phyloP scores from a whole-genome alignment of 768 basidiomycete species.

The Boletus barrowsii region DNA sequence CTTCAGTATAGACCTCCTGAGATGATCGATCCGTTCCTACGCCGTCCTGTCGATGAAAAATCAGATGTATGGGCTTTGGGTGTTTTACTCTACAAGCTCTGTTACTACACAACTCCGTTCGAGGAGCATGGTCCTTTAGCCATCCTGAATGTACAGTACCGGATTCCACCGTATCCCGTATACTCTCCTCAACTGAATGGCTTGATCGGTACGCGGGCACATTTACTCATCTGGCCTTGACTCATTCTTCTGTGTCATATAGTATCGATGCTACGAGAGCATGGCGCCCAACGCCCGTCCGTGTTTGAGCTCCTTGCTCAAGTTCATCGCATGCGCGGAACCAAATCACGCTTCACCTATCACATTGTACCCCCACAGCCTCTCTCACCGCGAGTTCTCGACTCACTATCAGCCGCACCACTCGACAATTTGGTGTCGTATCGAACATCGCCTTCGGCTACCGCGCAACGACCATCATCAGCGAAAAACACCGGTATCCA shows the following conservation, averaged over 20 bases:
- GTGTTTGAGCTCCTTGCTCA: slow-evolving; percentile 82
- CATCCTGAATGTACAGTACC: slow-evolving; percentile 95
- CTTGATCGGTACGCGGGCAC: slow-evolving; percentile 64
- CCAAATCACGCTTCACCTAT: slow-evolving; percentile 78
- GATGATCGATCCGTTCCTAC: slow-evolving; percentile 89
- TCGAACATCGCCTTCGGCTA: slow-evolving; percentile 25
- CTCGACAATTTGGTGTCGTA: slow-evolving; percentile 41
- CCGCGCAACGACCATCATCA: slow-evolving; percentile 14
- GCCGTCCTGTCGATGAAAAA: slow-evolving; percentile 87
- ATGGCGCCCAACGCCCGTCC: slow-evolving; percentile 79
- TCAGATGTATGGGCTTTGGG: slow-evolving; percentile 98
- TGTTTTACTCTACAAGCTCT: slow-evolving; percentile 94
- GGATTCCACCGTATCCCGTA: slow-evolving; percentile 82
- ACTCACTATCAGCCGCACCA: slow-evolving; percentile 25
- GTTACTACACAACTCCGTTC: slow-evolving; percentile 99
- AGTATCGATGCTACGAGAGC: slow-evolving; percentile 93
- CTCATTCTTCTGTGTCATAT: slow-evolving; percentile 10
- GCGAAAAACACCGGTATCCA: slow-evolving; percentile 53
- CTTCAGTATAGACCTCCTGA: slow-evolving; percentile 98
- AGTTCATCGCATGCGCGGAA: slow-evolving; percentile 86
- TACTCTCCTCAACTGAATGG: slow-evolving; percentile 83
- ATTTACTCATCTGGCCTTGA: slow-evolving; percentile 3
- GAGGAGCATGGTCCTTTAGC: slow-evolving; percentile 97
- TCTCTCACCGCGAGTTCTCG: slow-evolving; percentile 41
- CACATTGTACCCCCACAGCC: slow-evolving; percentile 46